phyloP scores from a whole-genome alignment of 75 land plant genomes.

The Cryptomeria japonica region DNA sequence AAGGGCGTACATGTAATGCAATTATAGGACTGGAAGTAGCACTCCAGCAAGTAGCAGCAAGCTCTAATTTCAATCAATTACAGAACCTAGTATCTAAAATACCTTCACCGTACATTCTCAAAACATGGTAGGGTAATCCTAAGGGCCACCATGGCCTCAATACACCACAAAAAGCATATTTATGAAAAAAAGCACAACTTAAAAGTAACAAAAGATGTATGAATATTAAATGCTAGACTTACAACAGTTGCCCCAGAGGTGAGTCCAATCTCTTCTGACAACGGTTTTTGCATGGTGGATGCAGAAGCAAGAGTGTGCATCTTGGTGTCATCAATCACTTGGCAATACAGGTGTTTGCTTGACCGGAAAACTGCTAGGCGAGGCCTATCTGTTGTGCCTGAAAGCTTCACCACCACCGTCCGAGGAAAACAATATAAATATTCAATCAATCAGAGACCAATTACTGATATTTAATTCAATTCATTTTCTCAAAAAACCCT shows the following conservation, averaged over 20 bases:
- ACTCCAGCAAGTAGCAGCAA: not conserved
- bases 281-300: slow-evolving; percentile 78
- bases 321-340: slow-evolving; percentile 91
- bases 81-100: not conserved
- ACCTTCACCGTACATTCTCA: not conserved
- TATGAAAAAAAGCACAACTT: not conserved
- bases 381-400: slow-evolving; percentile 91
- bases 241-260: slow-evolving; percentile 79
- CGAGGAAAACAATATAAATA: slow-evolving; percentile 1
- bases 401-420: slow-evolving; percentile 34
- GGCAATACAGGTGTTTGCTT: slow-evolving; percentile 84
- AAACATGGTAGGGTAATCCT: not conserved
- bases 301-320: slow-evolving; percentile 85
- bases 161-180: not conserved
- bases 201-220: not conserved
- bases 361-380: slow-evolving; percentile 84
- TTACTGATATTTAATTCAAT: not conserved
- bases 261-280: slow-evolving; percentile 64
- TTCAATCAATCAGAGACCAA: not conserved
- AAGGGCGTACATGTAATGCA: not conserved
- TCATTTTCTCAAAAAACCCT: not conserved
- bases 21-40: not conserved
- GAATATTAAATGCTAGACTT: slow-evolving; percentile 23
- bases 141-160: not conserved
- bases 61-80: not conserved